Evolutionary conservation across 345 rosid species (phyloP), one percentile per base, ranked within the genome.

Genomic region (Ceriops decandra): DNA sequence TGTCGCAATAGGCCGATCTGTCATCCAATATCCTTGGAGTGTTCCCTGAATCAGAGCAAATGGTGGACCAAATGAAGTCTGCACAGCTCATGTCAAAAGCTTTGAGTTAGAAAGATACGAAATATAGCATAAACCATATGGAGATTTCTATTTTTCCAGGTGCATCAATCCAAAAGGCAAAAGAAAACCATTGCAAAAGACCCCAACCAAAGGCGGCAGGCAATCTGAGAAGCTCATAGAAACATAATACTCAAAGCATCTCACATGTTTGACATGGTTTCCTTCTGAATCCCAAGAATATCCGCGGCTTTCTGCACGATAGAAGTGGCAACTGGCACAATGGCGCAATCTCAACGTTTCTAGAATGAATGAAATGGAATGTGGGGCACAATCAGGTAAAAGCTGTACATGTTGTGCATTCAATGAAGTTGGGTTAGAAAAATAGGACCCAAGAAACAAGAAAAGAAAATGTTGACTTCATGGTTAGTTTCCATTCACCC

Each of bases 31-130:
- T 2, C 90, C 84, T 70, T 88, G 87, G 13, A 95, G 90, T 53
- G 79, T 75, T 70, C 98, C 98, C 85, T 93, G 98, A 78, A 91
- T 80, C 73, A 91, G 70, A 1, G 88, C 98, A 62, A 82, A 95
- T 22, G 99, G 97, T 38, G 99, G 97, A 38, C 97, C 99, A 59
- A 74, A 87, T 1, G 87, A 77, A 70, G 93, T 90, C 99, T 95
- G 72, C 56, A 60, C 46, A 64, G 27, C 63, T 71, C 68, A 63
- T 28, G 52, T 24, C 27, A 69, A 33, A 74, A 38, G 30, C 54
- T 66, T 56, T 27, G 15, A 57, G 20, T 63, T 5, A 63, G 53
- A 19, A 52, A 26, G 17, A 42, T 42, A 9, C 3, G 2, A 13
- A 42, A 42, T 11, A 42, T 42, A 42, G 5, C 3, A 54, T 28